A percentile compares a stretch with the other conserved stretches of the same genome.
Evolutionary conservation across 1,139 yeast genomes (phyloP).

Genomic region (Suhomyces ambrosiae): DNA sequence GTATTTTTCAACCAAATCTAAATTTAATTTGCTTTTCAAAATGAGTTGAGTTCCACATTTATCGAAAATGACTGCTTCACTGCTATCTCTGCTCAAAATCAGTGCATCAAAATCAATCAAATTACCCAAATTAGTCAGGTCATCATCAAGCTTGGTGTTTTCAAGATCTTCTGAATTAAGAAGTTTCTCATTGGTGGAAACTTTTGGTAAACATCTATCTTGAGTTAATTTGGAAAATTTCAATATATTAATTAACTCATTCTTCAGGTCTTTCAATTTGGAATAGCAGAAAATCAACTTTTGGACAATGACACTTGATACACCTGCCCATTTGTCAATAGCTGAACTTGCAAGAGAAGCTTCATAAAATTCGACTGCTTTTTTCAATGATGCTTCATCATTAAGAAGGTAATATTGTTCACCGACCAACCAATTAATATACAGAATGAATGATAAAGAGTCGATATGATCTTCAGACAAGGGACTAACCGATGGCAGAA

Average conservation of each 20-base stretch:
- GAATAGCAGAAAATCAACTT: conserved; percentile 32
- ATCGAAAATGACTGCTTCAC: conserved; percentile 23
- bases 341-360: conserved; percentile 23
- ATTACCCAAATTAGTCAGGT: conserved; percentile 1
- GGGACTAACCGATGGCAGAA: background rate
- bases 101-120: conserved; percentile 4
- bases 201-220: background rate
- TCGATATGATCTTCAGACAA: conserved; percentile 7
- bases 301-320: conserved; percentile 22
- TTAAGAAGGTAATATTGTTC: conserved; percentile 38
- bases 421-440: conserved; percentile 52
- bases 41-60: conserved; percentile 23
- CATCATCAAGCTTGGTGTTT: conserved; percentile 3
- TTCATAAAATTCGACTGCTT: conserved; percentile 45
- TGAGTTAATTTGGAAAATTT: conserved; percentile 2
- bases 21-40: conserved; percentile 17
- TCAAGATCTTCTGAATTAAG: background rate
- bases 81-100: conserved; percentile 7
- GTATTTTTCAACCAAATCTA: conserved; percentile 12
- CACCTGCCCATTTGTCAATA: conserved; percentile 15
- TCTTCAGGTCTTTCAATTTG: conserved; percentile 11
- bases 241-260: conserved; percentile 5
- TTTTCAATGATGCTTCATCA: conserved; percentile 28
- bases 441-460: conserved; percentile 34
- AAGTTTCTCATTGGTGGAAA: conserved; percentile 1